A percentile compares a stretch with the other conserved stretches of the same genome.
phyloP scores from a whole-genome alignment of 1,284 basidiomycete genomes.

The Ganoderma resinaceum region DNA sequence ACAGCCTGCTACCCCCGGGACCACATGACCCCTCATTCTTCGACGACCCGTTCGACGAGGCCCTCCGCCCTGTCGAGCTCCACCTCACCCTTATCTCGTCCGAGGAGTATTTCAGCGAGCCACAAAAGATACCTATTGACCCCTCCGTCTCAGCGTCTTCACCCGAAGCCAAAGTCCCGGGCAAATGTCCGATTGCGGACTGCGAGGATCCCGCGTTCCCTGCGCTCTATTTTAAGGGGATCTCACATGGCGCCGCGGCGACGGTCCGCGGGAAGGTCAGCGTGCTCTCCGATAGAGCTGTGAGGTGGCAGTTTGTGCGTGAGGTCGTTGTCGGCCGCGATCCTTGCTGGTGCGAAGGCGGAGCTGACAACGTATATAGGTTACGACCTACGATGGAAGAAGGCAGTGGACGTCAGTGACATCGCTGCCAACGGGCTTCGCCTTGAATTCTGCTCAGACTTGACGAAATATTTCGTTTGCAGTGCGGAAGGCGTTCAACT shows the following conservation, averaged over 20 bases:
- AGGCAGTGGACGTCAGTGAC: constrained; percentile 36
- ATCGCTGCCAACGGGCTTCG: neutral
- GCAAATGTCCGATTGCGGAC: constrained; percentile 23
- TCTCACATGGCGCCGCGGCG: constrained; percentile 47
- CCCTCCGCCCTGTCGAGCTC: constrained; percentile 66
- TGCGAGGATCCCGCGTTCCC: constrained; percentile 45
- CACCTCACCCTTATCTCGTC: constrained; percentile 54
- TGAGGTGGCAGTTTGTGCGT: constrained; percentile 73
- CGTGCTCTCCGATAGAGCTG: constrained; percentile 58
- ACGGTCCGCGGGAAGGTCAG: constrained; percentile 62
- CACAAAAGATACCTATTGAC: constrained; percentile 20
- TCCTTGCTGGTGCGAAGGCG: neutral
- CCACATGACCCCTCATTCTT: constrained; percentile 59
- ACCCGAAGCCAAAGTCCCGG: neutral
- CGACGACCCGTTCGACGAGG: constrained; percentile 65
- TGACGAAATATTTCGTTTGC: neutral
- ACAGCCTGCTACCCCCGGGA: constrained; percentile 48
- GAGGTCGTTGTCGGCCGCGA: constrained; percentile 19
- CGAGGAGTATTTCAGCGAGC: constrained; percentile 30
- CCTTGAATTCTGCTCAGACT: neutral
- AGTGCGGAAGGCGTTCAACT: constrained; percentile 70
- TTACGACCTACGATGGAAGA: constrained; percentile 36
- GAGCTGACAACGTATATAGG: constrained; percentile 16
- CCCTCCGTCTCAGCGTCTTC: neutral
- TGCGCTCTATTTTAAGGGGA: constrained; percentile 61